phyloP scores from a whole-genome alignment of 257 asterid genomes.

The Cynanchum wilfordii region DNA sequence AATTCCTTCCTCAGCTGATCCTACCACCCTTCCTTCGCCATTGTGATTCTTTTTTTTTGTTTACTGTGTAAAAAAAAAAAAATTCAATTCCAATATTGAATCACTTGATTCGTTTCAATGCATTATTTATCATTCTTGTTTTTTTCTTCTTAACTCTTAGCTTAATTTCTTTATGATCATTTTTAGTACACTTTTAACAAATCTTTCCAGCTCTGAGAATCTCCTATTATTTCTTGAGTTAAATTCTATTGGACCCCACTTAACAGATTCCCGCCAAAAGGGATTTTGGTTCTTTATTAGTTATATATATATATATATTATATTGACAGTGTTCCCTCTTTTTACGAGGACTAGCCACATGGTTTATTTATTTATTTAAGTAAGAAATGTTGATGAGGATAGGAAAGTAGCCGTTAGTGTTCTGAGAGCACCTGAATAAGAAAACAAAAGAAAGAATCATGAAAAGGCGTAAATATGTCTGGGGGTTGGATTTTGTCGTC shows the following conservation, averaged over 20 bases:
- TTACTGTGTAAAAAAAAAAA: no score
- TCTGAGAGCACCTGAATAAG: slow-evolving; percentile 23
- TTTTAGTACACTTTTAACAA: background rate
- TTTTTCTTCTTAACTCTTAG: background rate
- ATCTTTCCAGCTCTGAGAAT: background rate
- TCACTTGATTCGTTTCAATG: slow-evolving; percentile 7
- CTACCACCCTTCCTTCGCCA: slow-evolving; percentile 58
- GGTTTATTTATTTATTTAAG: background rate
- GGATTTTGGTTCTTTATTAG: background rate
- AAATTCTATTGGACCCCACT: slow-evolving; percentile 8
- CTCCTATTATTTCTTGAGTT: background rate
- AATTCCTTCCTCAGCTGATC: slow-evolving; percentile 68
- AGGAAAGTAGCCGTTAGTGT: slow-evolving; percentile 59
- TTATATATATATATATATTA: no score
- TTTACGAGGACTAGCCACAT: slow-evolving; percentile 19
- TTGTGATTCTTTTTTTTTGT: background rate
- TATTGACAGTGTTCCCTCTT: background rate
- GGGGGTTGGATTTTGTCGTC: slow-evolving; percentile 3
- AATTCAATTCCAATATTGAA: background rate
- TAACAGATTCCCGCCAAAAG: slow-evolving; percentile 40
- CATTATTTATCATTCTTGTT: background rate
- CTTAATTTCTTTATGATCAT: slow-evolving; percentile 1
- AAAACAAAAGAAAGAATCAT: slow-evolving; percentile 17
- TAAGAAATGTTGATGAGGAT: background rate
- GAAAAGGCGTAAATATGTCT: background rate